phyloP scores from a whole-genome alignment of 495 filamentous ascomycete genomes.

The Penicillium odoratum region DNA sequence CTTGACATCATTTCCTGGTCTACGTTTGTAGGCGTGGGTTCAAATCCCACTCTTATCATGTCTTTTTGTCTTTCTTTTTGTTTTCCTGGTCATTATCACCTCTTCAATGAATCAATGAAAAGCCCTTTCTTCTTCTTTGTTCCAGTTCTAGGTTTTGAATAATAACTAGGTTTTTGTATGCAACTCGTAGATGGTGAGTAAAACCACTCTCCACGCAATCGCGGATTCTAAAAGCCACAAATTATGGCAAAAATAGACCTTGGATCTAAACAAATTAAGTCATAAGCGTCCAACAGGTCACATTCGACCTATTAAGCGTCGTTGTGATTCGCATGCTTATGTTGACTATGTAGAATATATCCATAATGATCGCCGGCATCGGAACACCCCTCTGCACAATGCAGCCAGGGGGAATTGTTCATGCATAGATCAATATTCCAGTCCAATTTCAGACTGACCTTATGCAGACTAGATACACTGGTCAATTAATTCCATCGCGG shows the following conservation, averaged over 20 bases:
- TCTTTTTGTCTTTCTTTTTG: conserved; percentile 12
- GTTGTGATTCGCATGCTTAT: neutral
- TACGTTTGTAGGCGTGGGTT: conserved; percentile 36
- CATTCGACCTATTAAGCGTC: neutral
- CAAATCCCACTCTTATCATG: conserved; percentile 40
- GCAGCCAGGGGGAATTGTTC: neutral
- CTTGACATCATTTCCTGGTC: conserved; percentile 34
- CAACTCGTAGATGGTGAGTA: too few species aligned
- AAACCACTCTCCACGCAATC: neutral
- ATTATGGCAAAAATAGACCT: neutral
- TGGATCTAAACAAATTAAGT: neutral
- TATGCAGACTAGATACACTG: neutral
- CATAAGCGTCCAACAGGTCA: neutral
- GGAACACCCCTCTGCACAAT: neutral
- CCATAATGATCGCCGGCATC: neutral
- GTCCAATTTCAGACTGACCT: neutral
- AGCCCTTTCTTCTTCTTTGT: neutral
- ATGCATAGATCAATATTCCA: neutral
- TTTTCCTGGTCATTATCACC: neutral
- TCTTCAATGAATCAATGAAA: neutral
- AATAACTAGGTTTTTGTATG: too few species aligned
- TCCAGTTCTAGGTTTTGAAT: neutral
- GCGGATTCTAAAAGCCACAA: neutral
- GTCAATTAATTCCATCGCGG: neutral
- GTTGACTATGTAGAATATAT: neutral